Base-by-base conservation (phyloP, 1,139 yeast genomes). In the Pichia sp. region DNA sequence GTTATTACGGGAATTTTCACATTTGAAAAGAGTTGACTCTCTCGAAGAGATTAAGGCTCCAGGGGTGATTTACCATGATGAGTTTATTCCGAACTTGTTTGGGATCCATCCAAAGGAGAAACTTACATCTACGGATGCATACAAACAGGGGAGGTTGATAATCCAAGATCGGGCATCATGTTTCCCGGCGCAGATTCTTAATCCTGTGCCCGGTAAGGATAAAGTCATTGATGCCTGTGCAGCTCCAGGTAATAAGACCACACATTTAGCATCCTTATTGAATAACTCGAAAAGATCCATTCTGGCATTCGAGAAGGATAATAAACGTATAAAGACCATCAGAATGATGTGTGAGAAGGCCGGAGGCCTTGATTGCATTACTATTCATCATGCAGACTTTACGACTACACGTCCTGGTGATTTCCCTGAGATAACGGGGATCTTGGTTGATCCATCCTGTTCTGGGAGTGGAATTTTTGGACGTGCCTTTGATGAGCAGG, bases 391-490 rank as follows among this genome's bases (percentile, higher is more conserved):
- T 50, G 87, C 87, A 24, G 99, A 93, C 71, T 95, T 93, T 67
- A 90, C 97, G 2, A 73, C 79, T 10, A 74, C 81, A 1, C 75
- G 78, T 14, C 95, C 95, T 0, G 63, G 64, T 1, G 87, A 85
- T 51, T 87, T 78, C 59, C 72, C 78, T 0, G 75, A 80, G 29
- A 88, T 90, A 4, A 84, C 90, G 0, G 97, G 96, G 0, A 73
- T 93, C 49, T 77, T 95, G 6, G 95, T 95, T 2, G 99, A 93
- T 69, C 99, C 99, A 0, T 90, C 97, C 4, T 93, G 99, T 69
- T 89, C 97, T 38, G 99, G 99, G 0, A 87, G 96, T 50, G 99
- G 99, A 4, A 93, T 93, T 50, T 93, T 92, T 72, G 97, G 97
- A 10, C 76, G 97, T 49, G 90, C 85, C 0, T 83, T 80, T 59